phyloP scores from a whole-genome alignment of 352 stramenopile genomes.

The Phytophthora pseudosyringae region DNA sequence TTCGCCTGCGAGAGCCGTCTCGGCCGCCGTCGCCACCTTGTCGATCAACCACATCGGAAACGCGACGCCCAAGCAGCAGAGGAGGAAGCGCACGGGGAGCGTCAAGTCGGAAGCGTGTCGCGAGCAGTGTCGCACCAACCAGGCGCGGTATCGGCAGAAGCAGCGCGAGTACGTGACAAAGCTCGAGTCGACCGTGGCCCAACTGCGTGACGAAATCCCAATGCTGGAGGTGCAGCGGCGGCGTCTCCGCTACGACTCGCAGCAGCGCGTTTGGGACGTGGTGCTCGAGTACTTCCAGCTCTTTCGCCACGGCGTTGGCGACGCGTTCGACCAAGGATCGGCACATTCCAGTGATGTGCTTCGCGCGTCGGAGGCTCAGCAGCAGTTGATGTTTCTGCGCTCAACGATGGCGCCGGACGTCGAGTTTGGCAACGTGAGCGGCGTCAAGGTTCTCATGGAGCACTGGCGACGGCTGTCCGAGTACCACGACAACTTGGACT shows the following conservation, averaged over 20 bases:
- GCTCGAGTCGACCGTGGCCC: conserved; percentile 39
- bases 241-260: conserved; percentile 34
- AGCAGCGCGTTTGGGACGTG: conserved; percentile 36
- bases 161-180: conserved; percentile 43
- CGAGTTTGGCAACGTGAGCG: conserved; percentile 38
- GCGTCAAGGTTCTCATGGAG: conserved; percentile 34
- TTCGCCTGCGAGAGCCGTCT: conserved; percentile 23
- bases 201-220: conserved; percentile 48
- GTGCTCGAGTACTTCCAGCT: conserved; percentile 46
- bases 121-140: conserved; percentile 64
- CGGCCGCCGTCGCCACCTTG: conserved; percentile 22
- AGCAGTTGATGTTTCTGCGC: conserved; percentile 52
- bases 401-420: conserved; percentile 46
- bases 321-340: conserved; percentile 21
- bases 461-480: conserved; percentile 49
- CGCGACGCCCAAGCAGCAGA: conserved; percentile 14
- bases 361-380: conserved; percentile 29
- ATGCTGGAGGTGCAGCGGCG: conserved; percentile 37
- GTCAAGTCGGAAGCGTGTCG: conserved; percentile 54
- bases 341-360: conserved; percentile 19
- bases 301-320: conserved; percentile 35
- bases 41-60: conserved; percentile 13
- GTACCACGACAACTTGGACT: conserved; percentile 44
- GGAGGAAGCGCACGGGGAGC: conserved; percentile 41
- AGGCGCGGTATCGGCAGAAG: conserved; percentile 63